phyloP scores from a whole-genome alignment of 2,329 filamentous ascomycete species.

The Fusarium oxysporum region DNA sequence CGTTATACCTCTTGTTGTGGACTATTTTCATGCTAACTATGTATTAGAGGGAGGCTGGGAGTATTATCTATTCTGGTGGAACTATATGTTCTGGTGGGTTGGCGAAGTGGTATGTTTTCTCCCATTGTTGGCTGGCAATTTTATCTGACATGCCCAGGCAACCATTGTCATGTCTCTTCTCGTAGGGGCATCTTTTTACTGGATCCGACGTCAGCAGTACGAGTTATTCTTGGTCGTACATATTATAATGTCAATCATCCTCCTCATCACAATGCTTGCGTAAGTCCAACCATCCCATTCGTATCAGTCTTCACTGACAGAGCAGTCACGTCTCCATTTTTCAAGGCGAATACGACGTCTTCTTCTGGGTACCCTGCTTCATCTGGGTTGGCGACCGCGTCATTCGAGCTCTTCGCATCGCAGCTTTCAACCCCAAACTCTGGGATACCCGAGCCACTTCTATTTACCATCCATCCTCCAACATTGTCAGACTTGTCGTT shows the following conservation, averaged over 20 bases:
- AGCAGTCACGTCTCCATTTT: slow-evolving; percentile 64
- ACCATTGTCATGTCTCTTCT: slow-evolving; percentile 59
- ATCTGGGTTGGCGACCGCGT: slow-evolving; percentile 64
- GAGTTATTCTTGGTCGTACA: slow-evolving; percentile 63
- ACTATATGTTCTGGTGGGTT: slow-evolving; percentile 61
- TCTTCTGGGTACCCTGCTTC: slow-evolving; percentile 61
- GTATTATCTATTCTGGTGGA: slow-evolving; percentile 53
- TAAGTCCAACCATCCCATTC: slow-evolving; percentile 45
- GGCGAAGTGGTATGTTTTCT: slow-evolving; percentile 57
- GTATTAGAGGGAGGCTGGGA: slow-evolving; percentile 53
- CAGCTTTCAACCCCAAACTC: slow-evolving; percentile 54
- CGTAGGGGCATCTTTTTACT: slow-evolving; percentile 61
- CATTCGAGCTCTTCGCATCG: slow-evolving; percentile 57
- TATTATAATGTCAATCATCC: slow-evolving; percentile 62
- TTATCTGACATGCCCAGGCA: slow-evolving; percentile 44
- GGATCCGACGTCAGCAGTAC: slow-evolving; percentile 64
- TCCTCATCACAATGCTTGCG: slow-evolving; percentile 64
- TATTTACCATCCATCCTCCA: slow-evolving; percentile 52
- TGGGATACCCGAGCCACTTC: slow-evolving; percentile 52
- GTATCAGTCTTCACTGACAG: neutral
- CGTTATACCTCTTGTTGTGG: rapidly evolving
- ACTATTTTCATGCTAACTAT: neutral
- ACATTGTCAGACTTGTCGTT: slow-evolving; percentile 57
- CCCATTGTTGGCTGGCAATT: rapidly evolving
- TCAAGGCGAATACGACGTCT: slow-evolving; percentile 58